These are phyloP conservation scores for Gonium pectorale DNA, from an alignment of 139 green algal species.

Conservation along the genomic window DNA sequence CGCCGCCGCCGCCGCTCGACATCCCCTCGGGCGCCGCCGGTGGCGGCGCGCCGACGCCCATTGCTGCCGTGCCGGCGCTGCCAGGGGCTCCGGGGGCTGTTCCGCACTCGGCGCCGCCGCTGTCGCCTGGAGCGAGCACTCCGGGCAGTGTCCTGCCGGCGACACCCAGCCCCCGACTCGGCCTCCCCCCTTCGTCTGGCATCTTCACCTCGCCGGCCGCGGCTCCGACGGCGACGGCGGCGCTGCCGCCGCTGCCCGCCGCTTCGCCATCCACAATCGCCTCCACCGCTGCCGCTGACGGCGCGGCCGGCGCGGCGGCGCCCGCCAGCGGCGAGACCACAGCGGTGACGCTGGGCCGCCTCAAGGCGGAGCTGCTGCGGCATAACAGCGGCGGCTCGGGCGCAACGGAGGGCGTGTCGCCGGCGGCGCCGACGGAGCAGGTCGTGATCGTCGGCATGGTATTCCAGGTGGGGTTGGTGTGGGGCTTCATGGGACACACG, in stretches of 20 bases:
- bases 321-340: background rate
- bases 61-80: background rate
- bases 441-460: constrained; percentile 9
- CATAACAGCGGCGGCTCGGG: background rate
- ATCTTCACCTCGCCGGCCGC: background rate
- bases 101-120: background rate
- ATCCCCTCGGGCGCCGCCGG: background rate
- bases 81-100: too few relatives aligned
- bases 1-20: background rate
- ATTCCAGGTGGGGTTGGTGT: background rate
- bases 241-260: background rate
- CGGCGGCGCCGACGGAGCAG: background rate
- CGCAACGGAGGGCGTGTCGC: background rate
- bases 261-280: background rate
- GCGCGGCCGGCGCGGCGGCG: background rate
- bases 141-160: background rate
- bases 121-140: background rate
- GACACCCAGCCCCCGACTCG: background rate
- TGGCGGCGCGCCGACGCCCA: background rate
- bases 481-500: background rate
- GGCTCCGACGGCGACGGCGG: background rate
- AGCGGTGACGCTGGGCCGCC: background rate
- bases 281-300: background rate
- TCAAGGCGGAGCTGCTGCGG: constrained; percentile 14
- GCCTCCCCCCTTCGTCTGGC: background rate